Base-by-base conservation (phyloP, 371 early-diverging fungal genomes). In the Mucor ambiguus region DNA sequence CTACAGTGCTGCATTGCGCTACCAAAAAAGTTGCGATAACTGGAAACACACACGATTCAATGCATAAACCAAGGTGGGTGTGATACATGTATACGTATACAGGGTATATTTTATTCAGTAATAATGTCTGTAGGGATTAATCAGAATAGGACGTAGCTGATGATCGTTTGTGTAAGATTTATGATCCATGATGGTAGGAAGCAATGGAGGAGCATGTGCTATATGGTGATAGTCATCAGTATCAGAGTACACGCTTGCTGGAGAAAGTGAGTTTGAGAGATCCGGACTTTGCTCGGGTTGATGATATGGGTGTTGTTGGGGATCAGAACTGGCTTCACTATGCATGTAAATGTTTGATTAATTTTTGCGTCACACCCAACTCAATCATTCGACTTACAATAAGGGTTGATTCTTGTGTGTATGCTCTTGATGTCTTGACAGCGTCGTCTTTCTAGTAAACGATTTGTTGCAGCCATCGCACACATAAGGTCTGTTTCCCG, bases 391-490 rank as follows among this genome's bases (percentile, higher is more conserved):
- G 10, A 61, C 59, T 59, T 61, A 52, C 54, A 30, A 24, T 14
- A 38, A 30, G 12, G 16, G 5, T 2, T 57, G 44, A 20, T 38
- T 38, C 9, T 30, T 18, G 41, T 66, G 66, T 29, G 32, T 24
- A 18, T 60, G 59, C 32, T 82, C 79, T 63, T 82, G 81, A 67
- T 90, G 90, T 60, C 85, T 82, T 24, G 84, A 85, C 12, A 90
- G 68, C 8, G 86, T 89, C 10, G 87, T 85, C 77, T 88, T 87
- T 61, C 89, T 83, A 58, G 84, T 84, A 64, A 85, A 87, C 12
- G 84, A 75, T 70, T 82, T 83, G 60, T 74, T 77, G 69, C 87
- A 87, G 11, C 28, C 1, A 49, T 61, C 46, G 58, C 79, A 79
- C 11, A 59, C 64, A 66, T 79, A 79, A 18, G 76, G 74, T 20